Conservation (phyloP, 768 basidiomycete genomes). For the Kwoniella shandongensis region DNA sequence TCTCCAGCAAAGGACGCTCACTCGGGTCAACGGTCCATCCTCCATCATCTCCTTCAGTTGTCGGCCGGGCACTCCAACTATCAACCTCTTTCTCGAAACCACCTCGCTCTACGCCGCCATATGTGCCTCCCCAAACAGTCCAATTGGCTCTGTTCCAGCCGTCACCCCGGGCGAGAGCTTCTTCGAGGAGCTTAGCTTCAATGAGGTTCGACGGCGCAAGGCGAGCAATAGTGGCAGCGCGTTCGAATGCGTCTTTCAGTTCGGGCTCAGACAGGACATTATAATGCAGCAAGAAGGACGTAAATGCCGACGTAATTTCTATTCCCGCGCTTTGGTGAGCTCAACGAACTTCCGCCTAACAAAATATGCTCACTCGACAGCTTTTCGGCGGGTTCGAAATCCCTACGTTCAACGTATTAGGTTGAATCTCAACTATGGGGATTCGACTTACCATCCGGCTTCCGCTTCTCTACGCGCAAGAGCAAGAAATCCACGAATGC, state of each 20-base stretch:
- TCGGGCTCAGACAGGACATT: constrained; percentile 31
- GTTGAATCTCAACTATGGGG: neutral
- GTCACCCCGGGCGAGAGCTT: constrained; percentile 12
- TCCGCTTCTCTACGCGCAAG: constrained; percentile 38
- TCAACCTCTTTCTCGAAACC: constrained; percentile 7
- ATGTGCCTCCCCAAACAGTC: constrained; percentile 28
- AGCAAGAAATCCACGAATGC: constrained; percentile 43
- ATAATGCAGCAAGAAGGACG: constrained; percentile 32
- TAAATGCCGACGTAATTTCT: constrained; percentile 42
- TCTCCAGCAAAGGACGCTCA: constrained; percentile 1
- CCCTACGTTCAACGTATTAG: constrained; percentile 24
- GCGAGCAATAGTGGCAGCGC: constrained; percentile 28
- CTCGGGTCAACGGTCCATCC: constrained; percentile 29
- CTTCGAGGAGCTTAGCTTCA: constrained; percentile 34
- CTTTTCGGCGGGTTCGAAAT: constrained; percentile 34
- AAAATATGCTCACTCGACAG: constrained; percentile 39
- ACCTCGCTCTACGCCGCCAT: constrained; percentile 18
- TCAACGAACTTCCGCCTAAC: no score
- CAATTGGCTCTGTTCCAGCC: constrained; percentile 32
- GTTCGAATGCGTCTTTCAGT: neutral
- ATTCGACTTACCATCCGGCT: constrained; percentile 25
- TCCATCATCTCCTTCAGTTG: constrained; percentile 12
- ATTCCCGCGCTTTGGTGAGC: no score
- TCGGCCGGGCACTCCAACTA: constrained; percentile 1
- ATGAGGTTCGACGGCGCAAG: constrained; percentile 19